Percentiles rank a stretch among this genome's conserved stretches.
phyloP scores from a whole-genome alignment of 2,329 filamentous ascomycete genomes.

The Penicillium capsulatum region DNA sequence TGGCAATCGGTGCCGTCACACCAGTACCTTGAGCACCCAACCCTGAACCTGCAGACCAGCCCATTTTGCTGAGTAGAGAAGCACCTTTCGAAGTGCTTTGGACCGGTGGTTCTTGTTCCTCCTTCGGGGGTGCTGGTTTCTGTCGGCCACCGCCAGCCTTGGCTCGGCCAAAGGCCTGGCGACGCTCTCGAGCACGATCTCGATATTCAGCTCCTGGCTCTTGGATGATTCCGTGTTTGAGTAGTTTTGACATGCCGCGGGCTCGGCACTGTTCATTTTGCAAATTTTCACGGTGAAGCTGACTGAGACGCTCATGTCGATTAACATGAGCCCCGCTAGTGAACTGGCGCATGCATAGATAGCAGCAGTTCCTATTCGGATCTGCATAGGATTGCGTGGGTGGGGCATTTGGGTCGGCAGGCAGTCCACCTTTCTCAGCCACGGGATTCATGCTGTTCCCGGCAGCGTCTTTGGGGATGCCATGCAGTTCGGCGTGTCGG shows the following conservation, averaged over 20 bases:
- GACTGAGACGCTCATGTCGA: conserved; percentile 57
- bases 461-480: conserved; percentile 39
- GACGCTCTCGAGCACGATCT: conserved; percentile 46
- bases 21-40: conserved; percentile 48
- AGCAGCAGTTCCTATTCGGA: conserved; percentile 54
- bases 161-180: conserved; percentile 41
- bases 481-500: conserved; percentile 64
- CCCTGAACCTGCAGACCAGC: conserved; percentile 47
- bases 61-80: conserved; percentile 50
- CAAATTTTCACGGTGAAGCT: conserved; percentile 55
- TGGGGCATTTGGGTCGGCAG: conserved; percentile 28
- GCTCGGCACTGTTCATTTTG: conserved; percentile 47
- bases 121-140: conserved; percentile 26
- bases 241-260: conserved; percentile 40
- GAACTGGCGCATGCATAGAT: conserved; percentile 59
- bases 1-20: conserved; percentile 45
- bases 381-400: conserved; percentile 59
- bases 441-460: conserved; percentile 18
- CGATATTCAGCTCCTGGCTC: conserved; percentile 41
- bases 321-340: conserved; percentile 53
- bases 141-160: conserved; percentile 21
- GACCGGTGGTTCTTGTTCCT: conserved; percentile 27
- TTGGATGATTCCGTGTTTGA: conserved; percentile 40
- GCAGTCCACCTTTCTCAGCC: conserved; percentile 26
- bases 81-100: conserved; percentile 47